Evolutionary conservation across 345 rosid species (phyloP), one percentile per base, ranked within the genome.

Genomic region (Pistacia vera): DNA sequence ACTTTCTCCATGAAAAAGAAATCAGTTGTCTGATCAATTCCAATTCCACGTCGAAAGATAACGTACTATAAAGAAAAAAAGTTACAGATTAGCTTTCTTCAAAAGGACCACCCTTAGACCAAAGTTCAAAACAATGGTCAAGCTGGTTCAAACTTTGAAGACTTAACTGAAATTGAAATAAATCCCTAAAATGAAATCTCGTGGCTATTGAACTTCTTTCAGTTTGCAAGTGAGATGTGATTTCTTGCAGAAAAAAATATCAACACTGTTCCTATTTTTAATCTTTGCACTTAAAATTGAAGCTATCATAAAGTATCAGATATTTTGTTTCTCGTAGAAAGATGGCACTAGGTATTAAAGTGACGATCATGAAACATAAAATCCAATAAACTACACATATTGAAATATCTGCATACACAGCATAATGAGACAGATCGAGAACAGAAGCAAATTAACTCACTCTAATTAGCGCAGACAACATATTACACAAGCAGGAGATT

Each of bases 41-140:
- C 98, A 68, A 95, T 88, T 62, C 98, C 98, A 49, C 98, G 93
- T 72, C 98, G 88, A 86, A 95, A 95, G 81, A 95, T 91, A 71
- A 95, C 85, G 68, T 89, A 95, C 99, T 95, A 74, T 71, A 66
- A 81, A 75, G 16, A 77, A 75, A 57, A 63, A 63, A 66, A 2
- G 17, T 35, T 6, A 33, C 46, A 25, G 46, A 65, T 82, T 38
- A 81, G 75, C 13, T 73, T 68, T 75, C 48, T 38, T 73, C 30
- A 20, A 20, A 56, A 60, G 35, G 28, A 52, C 35, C 35, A 49
- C 63, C 33, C 11, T 20, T 38, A 52, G 61, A 54, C 66, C 48
- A 48, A 28, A 30, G 51, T 69, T 74, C 35, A 57, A 63, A 55
- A 41, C 66, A 72, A 49, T 0, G 52, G 36, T 52, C 0, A 48